Base-by-base conservation (phyloP, 306 rosid species). In the Vigna hirtella region DNA sequence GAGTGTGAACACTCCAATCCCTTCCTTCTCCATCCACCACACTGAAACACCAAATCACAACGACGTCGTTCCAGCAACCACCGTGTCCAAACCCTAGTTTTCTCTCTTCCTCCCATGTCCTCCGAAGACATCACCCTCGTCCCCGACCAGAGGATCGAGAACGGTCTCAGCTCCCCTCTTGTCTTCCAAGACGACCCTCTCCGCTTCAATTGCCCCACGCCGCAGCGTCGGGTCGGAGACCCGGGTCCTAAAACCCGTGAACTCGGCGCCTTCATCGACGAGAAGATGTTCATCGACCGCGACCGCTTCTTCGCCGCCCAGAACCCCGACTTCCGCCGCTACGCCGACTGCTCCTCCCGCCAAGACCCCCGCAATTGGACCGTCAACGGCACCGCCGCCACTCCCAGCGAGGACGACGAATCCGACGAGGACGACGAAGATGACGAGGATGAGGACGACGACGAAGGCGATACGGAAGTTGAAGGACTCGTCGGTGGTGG, bases 381-480 rank as follows among this genome's bases (percentile, higher is more conserved):
- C 28, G 90, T 85, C 20, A 86, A 90, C 77, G 93, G 84, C 8
- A 52, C 81, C 52, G 77, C 84, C 2, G 76, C 84, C 53, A 78
- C 89, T 51, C 88, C 86, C n/a, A 89, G 91, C 50, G 85, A 89
- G 11, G 93, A 92, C 14, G 95, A 87, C 15, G 97, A 95, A 0
- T 89, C 87, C 9, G 93, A 91, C 0, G 97, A 87, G 0, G 94
- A 85, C 0, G 93, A 87, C 0, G 91, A 89, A 0, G 97, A 90
- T 0, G 97, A 88, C 0, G 98, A 89, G 0, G 93, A 82, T 0
- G 89, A 88, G 0, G 96, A 86, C 0, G 94, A 90, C 1, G 98
- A 90, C 2, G 92, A 88, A 11, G 88, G 61, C 1, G 87, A 80
- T 40, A 74, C 55, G 20, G 91, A 77, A 17, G 89, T 84, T 47